These are phyloP conservation scores for Avena sativa DNA, from an alignment of 176 grass and related monocot species.

Conservation along the genomic window DNA sequence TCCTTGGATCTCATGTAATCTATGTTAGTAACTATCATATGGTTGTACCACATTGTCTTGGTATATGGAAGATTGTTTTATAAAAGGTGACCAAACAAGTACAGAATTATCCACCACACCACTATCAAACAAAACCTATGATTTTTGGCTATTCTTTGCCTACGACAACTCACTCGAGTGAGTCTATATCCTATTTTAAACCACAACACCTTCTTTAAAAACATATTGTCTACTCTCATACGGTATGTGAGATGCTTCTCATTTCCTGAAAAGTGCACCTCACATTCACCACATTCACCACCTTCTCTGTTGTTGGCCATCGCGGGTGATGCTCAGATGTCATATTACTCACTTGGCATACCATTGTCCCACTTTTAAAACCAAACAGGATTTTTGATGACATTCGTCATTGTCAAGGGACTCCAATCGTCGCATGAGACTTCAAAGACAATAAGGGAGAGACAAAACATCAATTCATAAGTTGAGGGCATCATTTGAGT, in stretches of 20 bases:
- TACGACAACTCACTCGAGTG: not conserved
- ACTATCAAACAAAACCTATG: not conserved
- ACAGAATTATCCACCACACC: not conserved
- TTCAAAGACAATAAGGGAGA: not conserved
- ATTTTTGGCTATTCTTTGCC: not conserved
- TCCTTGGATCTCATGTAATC: not conserved
- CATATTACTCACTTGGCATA: not conserved
- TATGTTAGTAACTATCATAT: not conserved
- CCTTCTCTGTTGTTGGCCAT: not conserved
- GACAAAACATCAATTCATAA: not conserved
- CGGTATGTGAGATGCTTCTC: not conserved
- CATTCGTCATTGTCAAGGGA: not conserved
- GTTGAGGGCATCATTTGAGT: not conserved
- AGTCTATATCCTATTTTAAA: not conserved
- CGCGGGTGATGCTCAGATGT: not conserved
- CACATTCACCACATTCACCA: not conserved
- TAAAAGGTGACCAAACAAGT: not conserved
- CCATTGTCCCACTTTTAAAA: not conserved
- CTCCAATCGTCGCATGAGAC: not conserved
- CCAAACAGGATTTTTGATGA: not conserved
- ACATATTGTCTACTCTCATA: not conserved
- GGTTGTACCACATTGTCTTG: not conserved
- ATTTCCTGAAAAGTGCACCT: not conserved
- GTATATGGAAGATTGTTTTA: not conserved
- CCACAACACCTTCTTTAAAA: not conserved